Evolutionary conservation across 306 rosid species (phyloP).

Genomic region (Cucumis cinereus): DNA sequence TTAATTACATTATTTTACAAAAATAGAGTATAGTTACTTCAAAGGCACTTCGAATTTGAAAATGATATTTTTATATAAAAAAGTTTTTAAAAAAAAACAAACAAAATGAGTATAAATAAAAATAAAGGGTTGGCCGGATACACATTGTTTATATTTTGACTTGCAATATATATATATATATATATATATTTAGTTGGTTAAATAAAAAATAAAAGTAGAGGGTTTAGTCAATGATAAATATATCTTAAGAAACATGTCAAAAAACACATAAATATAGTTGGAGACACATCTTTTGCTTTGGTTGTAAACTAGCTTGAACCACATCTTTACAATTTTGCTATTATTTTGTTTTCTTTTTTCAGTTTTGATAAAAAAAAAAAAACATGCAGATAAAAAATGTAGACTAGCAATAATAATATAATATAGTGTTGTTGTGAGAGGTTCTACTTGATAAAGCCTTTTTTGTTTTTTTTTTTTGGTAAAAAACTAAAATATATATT

Average conservation of each 20-base stretch:
- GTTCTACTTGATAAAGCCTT: neutral
- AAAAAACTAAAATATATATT: too few relatives aligned
- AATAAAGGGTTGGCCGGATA: neutral
- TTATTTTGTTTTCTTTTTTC: neutral
- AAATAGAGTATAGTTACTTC: too few relatives aligned
- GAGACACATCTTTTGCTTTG: neutral
- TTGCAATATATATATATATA: neutral
- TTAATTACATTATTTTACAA: too few relatives aligned
- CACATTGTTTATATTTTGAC: neutral
- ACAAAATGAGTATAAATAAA: too few relatives aligned
- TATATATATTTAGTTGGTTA: neutral
- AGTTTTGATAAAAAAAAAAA: too few relatives aligned
- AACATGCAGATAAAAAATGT: neutral
- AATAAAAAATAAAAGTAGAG: neutral
- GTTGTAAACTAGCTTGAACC: neutral
- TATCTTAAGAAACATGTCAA: neutral
- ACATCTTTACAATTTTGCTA: neutral
- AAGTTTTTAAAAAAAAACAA: too few relatives aligned
- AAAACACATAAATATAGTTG: neutral
- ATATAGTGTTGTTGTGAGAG: neutral
- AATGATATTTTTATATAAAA: too few relatives aligned
- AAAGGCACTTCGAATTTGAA: too few relatives aligned
- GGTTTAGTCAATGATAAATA: neutral
- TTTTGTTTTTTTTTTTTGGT: too few relatives aligned
- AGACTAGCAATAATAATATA: neutral